Base-by-base conservation (phyloP, 257 asterid species). In the Galeopsis tetrahit region DNA sequence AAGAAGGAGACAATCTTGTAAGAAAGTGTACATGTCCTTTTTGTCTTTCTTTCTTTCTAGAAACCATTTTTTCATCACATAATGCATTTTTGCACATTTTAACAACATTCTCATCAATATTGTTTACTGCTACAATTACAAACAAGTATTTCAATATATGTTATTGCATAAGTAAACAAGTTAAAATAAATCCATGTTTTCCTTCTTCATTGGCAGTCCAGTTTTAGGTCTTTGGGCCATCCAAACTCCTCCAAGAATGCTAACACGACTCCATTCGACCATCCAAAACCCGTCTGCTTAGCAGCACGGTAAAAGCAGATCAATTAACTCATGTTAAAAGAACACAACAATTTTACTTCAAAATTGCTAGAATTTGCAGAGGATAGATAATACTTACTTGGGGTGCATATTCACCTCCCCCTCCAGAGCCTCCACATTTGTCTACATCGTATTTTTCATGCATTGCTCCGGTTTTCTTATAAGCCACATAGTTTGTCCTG, bases 161-260 rank as follows among this genome's bases (percentile, higher is more conserved):
- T 21, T 10, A 56, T 31, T 56, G 39, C 63, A 14, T 55, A 21
- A 28, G 9, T 21, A 33, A 10, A 31, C 63, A 57, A 57, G 38
- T 31, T 8, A 10, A 57, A 9, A 57, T 15, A 28, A 17, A 28
- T 65, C 63, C 38, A 53, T 9, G 53, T 17, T 42, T 42, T 55
- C 31, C 31, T 38, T 63, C 70, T 60, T 83, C 62, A 71, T 4
- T 65, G 38, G 71, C 96, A 91, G 34, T 68, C 91, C 11, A 84
- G 74, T 73, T 76, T 79, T 44, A 77, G 64, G 75, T 84, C 88
- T 60, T 82, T 17, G 6, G 91, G 79, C 99, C 98, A 95, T 71
- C 99, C 98, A 32, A 89, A 90, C 76, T 90, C 92, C 90, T 95
- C 99, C 85, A 95, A 75, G 73, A 92, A 88, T 6, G 96, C 89